A percentile compares a stretch with the other conserved stretches of the same genome.
These are phyloP conservation scores for Fistulinella cinereoalba DNA, from an alignment of 1,284 basidiomycete species.

Conservation along the genomic window DNA sequence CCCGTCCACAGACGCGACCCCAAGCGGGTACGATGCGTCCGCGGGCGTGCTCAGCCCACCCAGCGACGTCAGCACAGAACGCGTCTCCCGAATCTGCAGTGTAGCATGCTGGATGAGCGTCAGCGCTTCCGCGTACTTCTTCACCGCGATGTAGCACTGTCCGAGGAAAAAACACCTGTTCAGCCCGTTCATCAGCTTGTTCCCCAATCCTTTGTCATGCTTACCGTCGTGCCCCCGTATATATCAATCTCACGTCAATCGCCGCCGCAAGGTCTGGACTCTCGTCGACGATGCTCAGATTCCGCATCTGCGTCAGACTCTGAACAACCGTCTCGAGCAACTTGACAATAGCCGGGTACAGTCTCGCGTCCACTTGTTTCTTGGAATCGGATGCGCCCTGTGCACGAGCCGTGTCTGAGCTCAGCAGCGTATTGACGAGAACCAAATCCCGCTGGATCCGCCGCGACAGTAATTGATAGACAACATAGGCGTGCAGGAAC, in stretches of 20 bases:
- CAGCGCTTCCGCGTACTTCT: constrained; percentile 70
- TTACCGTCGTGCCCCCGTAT: constrained; percentile 72
- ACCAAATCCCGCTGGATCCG: constrained; percentile 87
- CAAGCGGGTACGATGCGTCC: constrained; percentile 54
- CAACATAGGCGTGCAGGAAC: constrained; percentile 82
- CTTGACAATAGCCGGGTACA: constrained; percentile 85
- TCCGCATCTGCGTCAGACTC: constrained; percentile 78
- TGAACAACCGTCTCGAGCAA: constrained; percentile 83
- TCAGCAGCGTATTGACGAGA: constrained; percentile 66
- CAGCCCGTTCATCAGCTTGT: constrained; percentile 1
- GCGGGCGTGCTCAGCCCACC: constrained; percentile 42
- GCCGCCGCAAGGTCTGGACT: constrained; percentile 76
- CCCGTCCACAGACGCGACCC: constrained; percentile 40
- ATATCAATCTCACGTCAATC: constrained; percentile 72
- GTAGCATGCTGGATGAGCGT: constrained; percentile 65
- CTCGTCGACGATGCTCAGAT: constrained; percentile 83
- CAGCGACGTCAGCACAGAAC: constrained; percentile 44
- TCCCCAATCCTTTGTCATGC: constrained; percentile 16
- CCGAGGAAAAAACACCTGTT: constrained; percentile 67
- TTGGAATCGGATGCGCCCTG: constrained; percentile 39
- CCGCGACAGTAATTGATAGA: constrained; percentile 81
- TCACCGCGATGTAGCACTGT: constrained; percentile 64
- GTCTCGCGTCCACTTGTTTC: constrained; percentile 58
- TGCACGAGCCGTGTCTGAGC: constrained; percentile 35
- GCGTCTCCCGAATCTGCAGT: constrained; percentile 69